These are phyloP conservation scores for Cladosporium sp. DNA, from an alignment of 2,329 filamentous ascomycete genomes.

Conservation along the genomic window DNA sequence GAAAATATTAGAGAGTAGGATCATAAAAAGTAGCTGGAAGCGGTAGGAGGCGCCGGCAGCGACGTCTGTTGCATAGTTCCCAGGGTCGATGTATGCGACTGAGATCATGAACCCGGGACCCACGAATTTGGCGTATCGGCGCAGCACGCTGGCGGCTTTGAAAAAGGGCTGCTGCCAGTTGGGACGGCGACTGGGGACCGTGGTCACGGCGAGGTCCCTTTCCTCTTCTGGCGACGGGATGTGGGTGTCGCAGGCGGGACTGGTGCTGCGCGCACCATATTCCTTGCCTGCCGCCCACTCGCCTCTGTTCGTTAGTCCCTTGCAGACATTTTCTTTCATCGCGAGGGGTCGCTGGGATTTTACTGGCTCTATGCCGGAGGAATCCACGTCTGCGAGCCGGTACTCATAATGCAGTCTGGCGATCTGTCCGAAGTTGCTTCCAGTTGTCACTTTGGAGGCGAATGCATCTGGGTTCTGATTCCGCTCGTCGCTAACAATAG, in stretches of 20 bases:
- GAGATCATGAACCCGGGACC: constrained; percentile 61
- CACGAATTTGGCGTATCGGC: constrained; percentile 51
- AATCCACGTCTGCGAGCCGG: constrained; percentile 25
- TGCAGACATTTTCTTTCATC: constrained; percentile 1
- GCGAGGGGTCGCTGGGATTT: neutral
- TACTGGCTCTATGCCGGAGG: constrained; percentile 16
- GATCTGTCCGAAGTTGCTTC: constrained; percentile 56
- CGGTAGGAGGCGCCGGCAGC: constrained; percentile 60
- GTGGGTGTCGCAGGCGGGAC: neutral
- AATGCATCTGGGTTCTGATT: constrained; percentile 57
- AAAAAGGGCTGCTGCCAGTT: constrained; percentile 1
- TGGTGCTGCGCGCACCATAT: constrained; percentile 12
- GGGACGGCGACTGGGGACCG: neutral
- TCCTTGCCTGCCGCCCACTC: neutral
- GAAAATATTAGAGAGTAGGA: constrained; percentile 63
- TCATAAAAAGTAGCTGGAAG: constrained; percentile 61
- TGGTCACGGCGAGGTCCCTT: neutral
- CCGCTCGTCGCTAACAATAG: constrained; percentile 47
- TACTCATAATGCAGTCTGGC: constrained; percentile 47
- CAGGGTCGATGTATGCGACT: constrained; percentile 46
- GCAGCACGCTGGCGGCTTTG: constrained; percentile 20
- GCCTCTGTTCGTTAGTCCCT: constrained; percentile 15
- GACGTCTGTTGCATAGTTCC: constrained; percentile 65
- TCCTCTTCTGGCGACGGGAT: too few relatives aligned
- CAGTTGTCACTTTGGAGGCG: constrained; percentile 54